Conservation (phyloP, 495 filamentous ascomycete genomes). For the Penicillium salamii region DNA sequence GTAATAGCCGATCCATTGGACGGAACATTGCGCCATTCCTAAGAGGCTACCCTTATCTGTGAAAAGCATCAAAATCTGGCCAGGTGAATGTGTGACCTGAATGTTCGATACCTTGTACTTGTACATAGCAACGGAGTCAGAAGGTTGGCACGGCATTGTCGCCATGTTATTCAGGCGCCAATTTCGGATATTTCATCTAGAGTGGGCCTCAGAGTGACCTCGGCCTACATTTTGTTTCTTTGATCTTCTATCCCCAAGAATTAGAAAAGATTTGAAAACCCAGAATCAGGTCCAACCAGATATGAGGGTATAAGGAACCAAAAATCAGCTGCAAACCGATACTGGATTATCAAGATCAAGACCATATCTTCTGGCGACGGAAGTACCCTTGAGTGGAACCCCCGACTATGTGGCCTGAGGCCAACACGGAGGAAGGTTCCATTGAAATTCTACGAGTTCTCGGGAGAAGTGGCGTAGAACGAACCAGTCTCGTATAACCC, state of each 20-base stretch:
- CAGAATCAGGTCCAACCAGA: not conserved
- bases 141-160: not conserved
- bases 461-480: not conserved
- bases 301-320: no score
- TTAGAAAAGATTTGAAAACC: fast-evolving
- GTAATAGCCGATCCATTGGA: no score
- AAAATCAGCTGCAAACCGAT: not conserved
- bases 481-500: no score
- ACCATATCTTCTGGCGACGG: not conserved
- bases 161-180: not conserved
- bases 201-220: slow-evolving; percentile 3
- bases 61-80: no score
- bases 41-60: no score
- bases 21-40: no score
- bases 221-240: not conserved
- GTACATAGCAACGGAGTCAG: no score
- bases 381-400: not conserved
- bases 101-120: no score
- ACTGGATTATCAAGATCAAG: slow-evolving; percentile 7
- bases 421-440: not conserved
- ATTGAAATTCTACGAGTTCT: not conserved
- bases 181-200: not conserved
- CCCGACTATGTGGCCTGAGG: not conserved
- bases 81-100: no score
- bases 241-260: not conserved